Evolutionary conservation across 495 filamentous ascomycete species (phyloP), one percentile per base, ranked within the genome.

Genomic region (Xylaria bambusicola): DNA sequence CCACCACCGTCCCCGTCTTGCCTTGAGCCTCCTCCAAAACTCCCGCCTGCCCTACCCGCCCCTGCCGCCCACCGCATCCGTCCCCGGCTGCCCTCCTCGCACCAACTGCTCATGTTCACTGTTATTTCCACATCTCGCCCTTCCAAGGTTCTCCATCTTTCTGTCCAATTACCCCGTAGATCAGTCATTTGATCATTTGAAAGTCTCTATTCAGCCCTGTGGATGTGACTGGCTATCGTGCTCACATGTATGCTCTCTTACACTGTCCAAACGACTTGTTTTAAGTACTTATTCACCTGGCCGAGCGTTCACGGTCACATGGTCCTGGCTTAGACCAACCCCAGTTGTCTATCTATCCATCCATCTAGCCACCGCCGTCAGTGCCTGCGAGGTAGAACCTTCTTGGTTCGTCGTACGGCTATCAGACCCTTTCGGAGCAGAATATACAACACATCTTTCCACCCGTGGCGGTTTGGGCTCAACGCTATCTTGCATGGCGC

Each of bases 401-500:
- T 38, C 29, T n/a, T n/a, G n/a, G n/a, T n/a, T n/a, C n/a, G n/a
- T n/a, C 31, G 31, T 33, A 5, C 10, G 10, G 10, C 31, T 6
- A 33, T 33, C 10, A 5, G 31, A 6, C 31, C 31, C 31, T 10
- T 33, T 33, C 31, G 10, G 10, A 33, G 10, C 10, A n/a, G n/a
- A n/a, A n/a, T n/a, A n/a, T 10, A 5, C 31, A 6, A 33, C 26
- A 29, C 41, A 24, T 15, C 35, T 44, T 1, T 41, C 47, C 5
- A 20, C 36, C 45, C 5, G 12, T 38, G 44, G 17, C 31, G n/a
- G 33, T 20, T 9, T 29, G 1, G 7, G 33, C 15, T 57, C n/a
- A 20, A 46, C 42, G 10, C 31, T 56, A 29, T 48, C 31, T 15
- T 48, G 42, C 20, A 49, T 51, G 20, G 54, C 33, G 36, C 51